These are phyloP conservation scores for Wickerhamiella siamensis DNA, from an alignment of 805 yeast genomes.

Conservation along the genomic window DNA sequence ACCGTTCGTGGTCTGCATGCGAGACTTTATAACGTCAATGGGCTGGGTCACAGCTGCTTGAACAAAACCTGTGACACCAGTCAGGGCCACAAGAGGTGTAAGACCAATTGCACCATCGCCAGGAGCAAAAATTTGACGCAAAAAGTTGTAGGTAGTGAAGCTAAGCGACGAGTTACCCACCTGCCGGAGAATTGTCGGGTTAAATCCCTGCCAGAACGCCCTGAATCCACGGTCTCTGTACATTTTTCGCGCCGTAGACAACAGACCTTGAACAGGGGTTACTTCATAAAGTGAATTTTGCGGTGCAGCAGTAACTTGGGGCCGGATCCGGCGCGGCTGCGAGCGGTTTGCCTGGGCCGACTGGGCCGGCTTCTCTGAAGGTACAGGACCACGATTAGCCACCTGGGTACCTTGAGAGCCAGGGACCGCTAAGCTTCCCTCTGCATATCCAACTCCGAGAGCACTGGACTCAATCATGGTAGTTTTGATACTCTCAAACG, in stretches of 20 bases:
- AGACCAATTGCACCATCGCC: constrained; percentile 16
- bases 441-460: constrained; percentile 17
- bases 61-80: constrained; percentile 52
- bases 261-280: constrained; percentile 15
- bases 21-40: constrained; percentile 70
- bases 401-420: constrained; percentile 14
- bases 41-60: constrained; percentile 79
- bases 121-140: constrained; percentile 42
- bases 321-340: constrained; percentile 2
- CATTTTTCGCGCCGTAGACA: constrained; percentile 36
- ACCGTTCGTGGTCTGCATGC: constrained; percentile 55
- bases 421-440: constrained; percentile 24
- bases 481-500: constrained; percentile 72
- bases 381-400: background rate
- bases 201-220: constrained; percentile 72
- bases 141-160: constrained; percentile 65
- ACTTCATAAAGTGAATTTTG: constrained; percentile 17
- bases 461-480: constrained; percentile 47
- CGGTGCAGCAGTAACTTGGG: constrained; percentile 1
- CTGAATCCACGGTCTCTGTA: constrained; percentile 54
- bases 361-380: background rate
- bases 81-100: constrained; percentile 27
- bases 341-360: background rate
- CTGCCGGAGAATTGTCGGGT: constrained; percentile 74
- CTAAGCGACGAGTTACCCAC: constrained; percentile 65